A percentile compares a stretch with the other conserved stretches of the same genome.
These are phyloP conservation scores for Komagataella phaffii DNA, from an alignment of 805 yeast genomes.

Conservation along the genomic window DNA sequence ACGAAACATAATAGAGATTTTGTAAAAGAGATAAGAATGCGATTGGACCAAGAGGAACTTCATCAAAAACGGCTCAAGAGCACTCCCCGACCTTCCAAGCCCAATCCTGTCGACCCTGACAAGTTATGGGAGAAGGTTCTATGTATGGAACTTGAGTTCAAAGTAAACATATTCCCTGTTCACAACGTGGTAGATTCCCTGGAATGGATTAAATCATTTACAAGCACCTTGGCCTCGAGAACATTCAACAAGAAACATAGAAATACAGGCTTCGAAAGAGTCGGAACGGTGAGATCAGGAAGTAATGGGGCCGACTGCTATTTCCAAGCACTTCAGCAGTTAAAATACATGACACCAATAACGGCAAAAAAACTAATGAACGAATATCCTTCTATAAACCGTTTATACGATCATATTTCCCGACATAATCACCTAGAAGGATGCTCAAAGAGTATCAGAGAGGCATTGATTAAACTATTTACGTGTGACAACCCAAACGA, in stretches of 20 bases:
- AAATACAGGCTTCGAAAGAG: conserved; percentile 37
- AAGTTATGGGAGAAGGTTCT: not conserved
- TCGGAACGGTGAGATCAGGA: conserved; percentile 45
- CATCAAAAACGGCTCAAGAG: not conserved
- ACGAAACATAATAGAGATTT: conserved; percentile 31
- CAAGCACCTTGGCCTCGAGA: conserved; percentile 39
- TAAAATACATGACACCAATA: conserved; percentile 41
- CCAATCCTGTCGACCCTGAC: not conserved
- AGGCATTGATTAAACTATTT: conserved; percentile 10
- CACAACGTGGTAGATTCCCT: conserved; percentile 30
- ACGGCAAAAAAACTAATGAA: conserved; percentile 31
- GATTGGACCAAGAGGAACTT: conserved; percentile 6
- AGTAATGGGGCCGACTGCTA: conserved; percentile 30
- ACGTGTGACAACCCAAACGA: conserved; percentile 37
- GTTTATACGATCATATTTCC: conserved; percentile 1
- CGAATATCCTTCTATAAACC: conserved; percentile 24
- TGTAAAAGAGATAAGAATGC: conserved; percentile 20
- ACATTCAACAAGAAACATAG: conserved; percentile 44
- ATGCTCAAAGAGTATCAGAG: not conserved
- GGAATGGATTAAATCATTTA: conserved; percentile 41
- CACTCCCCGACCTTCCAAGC: not conserved
- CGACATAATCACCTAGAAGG: not conserved
- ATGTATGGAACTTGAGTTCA: conserved; percentile 30
- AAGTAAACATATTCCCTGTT: conserved; percentile 36
- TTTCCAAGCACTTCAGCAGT: conserved; percentile 36